Evolutionary conservation across 371 early-diverging fungal genomes (phyloP).

Genomic region (Capniomyces stellatus): DNA sequence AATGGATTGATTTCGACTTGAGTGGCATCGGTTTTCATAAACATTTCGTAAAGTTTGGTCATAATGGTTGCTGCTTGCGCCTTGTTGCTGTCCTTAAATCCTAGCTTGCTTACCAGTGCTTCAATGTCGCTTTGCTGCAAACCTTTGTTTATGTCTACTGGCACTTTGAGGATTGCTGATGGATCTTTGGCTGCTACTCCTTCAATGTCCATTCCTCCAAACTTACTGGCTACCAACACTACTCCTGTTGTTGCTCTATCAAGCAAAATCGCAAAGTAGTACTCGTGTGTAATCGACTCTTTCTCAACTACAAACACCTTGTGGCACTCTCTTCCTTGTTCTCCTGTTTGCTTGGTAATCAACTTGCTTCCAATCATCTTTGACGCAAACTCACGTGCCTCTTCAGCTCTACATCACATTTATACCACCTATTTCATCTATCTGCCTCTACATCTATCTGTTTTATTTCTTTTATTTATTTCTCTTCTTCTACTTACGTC

Average conservation of each 20-base stretch:
- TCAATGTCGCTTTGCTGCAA: constrained; percentile 41
- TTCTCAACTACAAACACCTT: constrained; percentile 87
- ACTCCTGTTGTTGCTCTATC: constrained; percentile 89
- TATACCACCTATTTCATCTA: no score
- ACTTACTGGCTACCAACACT: constrained; percentile 83
- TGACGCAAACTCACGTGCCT: constrained; percentile 71
- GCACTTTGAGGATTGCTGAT: constrained; percentile 49
- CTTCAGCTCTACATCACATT: constrained; percentile 42
- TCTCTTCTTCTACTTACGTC: constrained; percentile 44
- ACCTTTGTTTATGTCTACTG: constrained; percentile 29
- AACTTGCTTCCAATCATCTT: constrained; percentile 95
- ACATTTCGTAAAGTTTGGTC: constrained; percentile 82
- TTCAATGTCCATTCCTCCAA: constrained; percentile 97
- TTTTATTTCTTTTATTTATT: neutral
- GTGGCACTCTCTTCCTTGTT: constrained; percentile 86
- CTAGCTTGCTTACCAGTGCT: constrained; percentile 57
- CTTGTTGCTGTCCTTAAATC: constrained; percentile 64
- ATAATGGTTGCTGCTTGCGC: constrained; percentile 84
- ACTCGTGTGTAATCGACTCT: constrained; percentile 85
- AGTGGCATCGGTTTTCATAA: constrained; percentile 90
- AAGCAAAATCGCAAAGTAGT: constrained; percentile 95
- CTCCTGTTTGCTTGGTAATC: constrained; percentile 96
- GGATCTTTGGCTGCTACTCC: constrained; percentile 85
- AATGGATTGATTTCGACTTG: constrained; percentile 97
- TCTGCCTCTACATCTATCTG: no score